These are phyloP conservation scores for Pseudogymnoascus sp. DNA, from an alignment of 2,329 filamentous ascomycete species.

Conservation along the genomic window DNA sequence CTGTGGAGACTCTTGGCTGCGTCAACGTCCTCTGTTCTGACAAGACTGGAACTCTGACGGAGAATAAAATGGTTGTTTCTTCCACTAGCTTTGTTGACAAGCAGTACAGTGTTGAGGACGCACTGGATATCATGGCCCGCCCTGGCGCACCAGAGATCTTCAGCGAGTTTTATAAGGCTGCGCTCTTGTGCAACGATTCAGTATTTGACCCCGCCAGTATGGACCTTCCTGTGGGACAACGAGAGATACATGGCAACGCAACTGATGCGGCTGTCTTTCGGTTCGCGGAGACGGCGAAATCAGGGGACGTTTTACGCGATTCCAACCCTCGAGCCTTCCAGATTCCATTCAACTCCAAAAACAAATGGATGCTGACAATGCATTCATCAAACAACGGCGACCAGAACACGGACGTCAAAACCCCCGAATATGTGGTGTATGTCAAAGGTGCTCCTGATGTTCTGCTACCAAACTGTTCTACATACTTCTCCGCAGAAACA, in stretches of 20 bases:
- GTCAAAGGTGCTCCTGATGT: conserved; percentile 73
- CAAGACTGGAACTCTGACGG: conserved; percentile 63
- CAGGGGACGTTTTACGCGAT: conserved; percentile 23
- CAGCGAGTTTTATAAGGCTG: conserved; percentile 20
- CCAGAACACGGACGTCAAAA: conserved; percentile 12
- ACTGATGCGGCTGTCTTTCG: conserved; percentile 67
- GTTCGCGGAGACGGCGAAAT: conserved; percentile 56
- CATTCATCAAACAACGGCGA: conserved; percentile 41
- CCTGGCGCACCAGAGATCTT: background rate
- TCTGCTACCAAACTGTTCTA: conserved; percentile 53
- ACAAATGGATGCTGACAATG: conserved; percentile 69
- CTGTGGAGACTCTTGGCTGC: conserved; percentile 64
- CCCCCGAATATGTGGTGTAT: conserved; percentile 51
- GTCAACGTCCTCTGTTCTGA: conserved; percentile 68
- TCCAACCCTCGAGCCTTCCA: conserved; percentile 41
- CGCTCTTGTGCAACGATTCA: conserved; percentile 59
- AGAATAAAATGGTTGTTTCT: conserved; percentile 40
- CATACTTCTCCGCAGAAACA: conserved; percentile 35
- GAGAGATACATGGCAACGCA: conserved; percentile 64
- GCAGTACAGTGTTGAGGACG: conserved; percentile 30
- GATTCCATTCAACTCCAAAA: conserved; percentile 71
- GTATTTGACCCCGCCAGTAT: conserved; percentile 61
- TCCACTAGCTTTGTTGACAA: conserved; percentile 41
- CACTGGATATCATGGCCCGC: conserved; percentile 17
- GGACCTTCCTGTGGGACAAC: conserved; percentile 47